Base-by-base conservation (phyloP, 2,329 filamentous ascomycete genomes). In the Hymenoscyphus albidus region DNA sequence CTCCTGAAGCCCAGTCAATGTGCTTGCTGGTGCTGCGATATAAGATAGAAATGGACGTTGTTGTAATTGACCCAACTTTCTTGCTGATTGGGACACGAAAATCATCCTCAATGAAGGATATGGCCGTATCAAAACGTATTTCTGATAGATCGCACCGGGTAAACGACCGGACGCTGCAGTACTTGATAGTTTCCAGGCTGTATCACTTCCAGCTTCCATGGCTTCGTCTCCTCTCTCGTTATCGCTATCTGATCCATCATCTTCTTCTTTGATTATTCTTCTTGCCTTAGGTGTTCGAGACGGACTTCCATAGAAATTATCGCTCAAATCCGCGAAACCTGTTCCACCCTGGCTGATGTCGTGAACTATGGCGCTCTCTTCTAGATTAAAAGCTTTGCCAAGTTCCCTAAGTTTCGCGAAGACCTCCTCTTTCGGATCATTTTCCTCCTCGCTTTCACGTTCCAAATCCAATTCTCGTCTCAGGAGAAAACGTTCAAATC, bases 301-400 rank as follows among this genome's bases (percentile, higher is more conserved):
- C 3, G 54, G 22, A n/a, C 38, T 27, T 40, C 16, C 48, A 14
- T 16, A 58, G 12, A 42, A 48, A 13, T 44, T 51, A 22, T 48
- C 60, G 27, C n/a, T 55, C 69, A 89, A 85, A 6, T 55, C 40
- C 1, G 44, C 4, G 7, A 35, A n/a, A n/a, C 27, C 35, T 9
- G 62, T 62, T 79, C 88, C 85, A 22, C 81, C 79, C 1, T 88
- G 88, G 10, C 88, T 88, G 57, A 79, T 80, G 59, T 81, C 82
- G 1, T 85, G 81, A 0, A 89, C 84, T 0, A 82, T 85, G 56
- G 85, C 84, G 10, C 91, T 77, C 72, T 92, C 90, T 0, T 80
- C 75, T 9, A 84, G 79, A 65, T 87, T 90, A 74, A 92, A 85
- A 80, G 90, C 86, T 44, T 57, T 62, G 13, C 62, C 61, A n/a